These are phyloP conservation scores for Catharanthus roseus DNA, from an alignment of 257 asterid genomes.

Conservation along the genomic window DNA sequence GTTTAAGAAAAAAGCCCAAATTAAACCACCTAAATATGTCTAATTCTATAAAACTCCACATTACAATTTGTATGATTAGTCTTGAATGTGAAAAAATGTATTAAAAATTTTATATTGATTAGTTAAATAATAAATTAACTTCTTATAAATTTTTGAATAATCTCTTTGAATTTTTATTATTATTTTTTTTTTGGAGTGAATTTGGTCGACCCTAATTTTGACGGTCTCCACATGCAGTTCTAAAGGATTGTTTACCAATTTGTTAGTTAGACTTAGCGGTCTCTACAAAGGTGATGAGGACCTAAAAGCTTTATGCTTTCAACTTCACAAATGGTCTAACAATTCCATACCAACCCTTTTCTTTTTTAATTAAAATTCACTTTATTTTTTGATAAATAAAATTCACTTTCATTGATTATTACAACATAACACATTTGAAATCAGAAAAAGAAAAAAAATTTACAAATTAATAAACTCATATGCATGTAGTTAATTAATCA, in stretches of 20 bases:
- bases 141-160: no score
- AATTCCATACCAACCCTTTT: conserved; percentile 3
- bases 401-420: background rate
- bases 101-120: no score
- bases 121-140: no score
- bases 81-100: no score
- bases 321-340: conserved; percentile 10
- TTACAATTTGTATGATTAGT: no score
- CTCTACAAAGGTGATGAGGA: conserved; percentile 19
- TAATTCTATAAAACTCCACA: no score
- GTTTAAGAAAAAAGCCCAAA: no score
- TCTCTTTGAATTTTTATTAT: no score
- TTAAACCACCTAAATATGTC: no score
- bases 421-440: background rate
- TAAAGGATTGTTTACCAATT: conserved; percentile 10
- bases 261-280: conserved; percentile 25
- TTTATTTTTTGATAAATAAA: no score
- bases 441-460: background rate
- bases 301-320: conserved; percentile 12
- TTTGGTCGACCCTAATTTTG: no score
- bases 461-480: conserved; percentile 4
- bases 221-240: conserved; percentile 12
- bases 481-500: background rate
- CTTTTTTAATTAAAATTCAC: background rate
- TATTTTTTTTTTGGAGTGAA: no score